phyloP scores from a whole-genome alignment of 805 yeast genomes.

The Diddensiella caesifluorescens region DNA sequence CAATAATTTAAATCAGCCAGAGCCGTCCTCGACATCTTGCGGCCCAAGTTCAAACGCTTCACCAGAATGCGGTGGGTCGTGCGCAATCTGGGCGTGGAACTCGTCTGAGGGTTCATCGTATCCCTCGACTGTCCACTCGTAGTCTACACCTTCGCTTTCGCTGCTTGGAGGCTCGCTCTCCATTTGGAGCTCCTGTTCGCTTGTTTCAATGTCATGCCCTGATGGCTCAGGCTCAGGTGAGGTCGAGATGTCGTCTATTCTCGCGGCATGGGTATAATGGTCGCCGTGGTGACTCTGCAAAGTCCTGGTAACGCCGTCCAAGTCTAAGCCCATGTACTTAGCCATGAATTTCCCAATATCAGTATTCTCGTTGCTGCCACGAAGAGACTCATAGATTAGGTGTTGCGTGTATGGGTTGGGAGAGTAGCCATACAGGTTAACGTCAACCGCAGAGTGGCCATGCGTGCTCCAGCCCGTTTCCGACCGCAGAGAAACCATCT shows the following conservation, averaged over 20 bases:
- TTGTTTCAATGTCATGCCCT: background rate
- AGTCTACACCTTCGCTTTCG: background rate
- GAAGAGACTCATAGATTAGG: constrained; percentile 39
- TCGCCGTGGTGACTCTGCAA: constrained; percentile 20
- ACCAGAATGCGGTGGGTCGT: background rate
- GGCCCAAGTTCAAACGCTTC: background rate
- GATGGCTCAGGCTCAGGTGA: background rate
- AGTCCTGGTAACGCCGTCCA: constrained; percentile 27
- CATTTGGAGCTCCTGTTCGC: background rate
- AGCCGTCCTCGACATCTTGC: background rate
- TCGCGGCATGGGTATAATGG: constrained; percentile 1
- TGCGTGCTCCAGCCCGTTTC: constrained; percentile 96
- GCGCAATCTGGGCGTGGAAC: constrained; percentile 2
- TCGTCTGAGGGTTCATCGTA: constrained; percentile 3
- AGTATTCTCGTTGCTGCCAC: constrained; percentile 81
- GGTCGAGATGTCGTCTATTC: background rate
- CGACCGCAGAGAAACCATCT: constrained; percentile 73
- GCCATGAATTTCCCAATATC: constrained; percentile 78
- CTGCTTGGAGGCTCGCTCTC: too few relatives aligned
- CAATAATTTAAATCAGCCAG: background rate
- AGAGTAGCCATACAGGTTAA: constrained; percentile 79
- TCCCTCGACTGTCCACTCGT: constrained; percentile 5
- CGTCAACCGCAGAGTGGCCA: constrained; percentile 92
- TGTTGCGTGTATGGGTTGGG: constrained; percentile 37
- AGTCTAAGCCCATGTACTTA: constrained; percentile 36